Percentiles rank a stretch among this genome's conserved stretches.
Evolutionary conservation across 305 asterid genomes (phyloP).

Genomic region (Solanum hybrid): DNA sequence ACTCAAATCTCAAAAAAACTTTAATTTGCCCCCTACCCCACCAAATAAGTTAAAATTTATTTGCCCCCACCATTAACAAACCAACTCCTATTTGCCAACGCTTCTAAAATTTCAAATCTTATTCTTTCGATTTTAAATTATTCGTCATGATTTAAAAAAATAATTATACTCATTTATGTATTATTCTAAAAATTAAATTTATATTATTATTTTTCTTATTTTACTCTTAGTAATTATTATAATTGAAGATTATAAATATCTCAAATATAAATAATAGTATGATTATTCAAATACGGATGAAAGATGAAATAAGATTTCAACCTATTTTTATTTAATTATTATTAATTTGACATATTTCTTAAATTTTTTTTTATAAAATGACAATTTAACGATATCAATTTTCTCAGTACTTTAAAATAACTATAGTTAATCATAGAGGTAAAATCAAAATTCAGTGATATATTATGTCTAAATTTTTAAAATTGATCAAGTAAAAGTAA

Average conservation of each 20-base stretch:
- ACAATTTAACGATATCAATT: no score
- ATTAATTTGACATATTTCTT: no score
- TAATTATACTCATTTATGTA: background rate
- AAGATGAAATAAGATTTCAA: background rate
- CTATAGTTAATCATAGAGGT: no score
- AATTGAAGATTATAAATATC: background rate
- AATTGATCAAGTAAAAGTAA: background rate
- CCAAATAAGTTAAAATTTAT: background rate
- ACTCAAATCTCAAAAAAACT: background rate
- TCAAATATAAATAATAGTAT: background rate
- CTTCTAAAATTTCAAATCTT: background rate
- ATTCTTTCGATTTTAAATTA: background rate
- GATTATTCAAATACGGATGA: background rate
- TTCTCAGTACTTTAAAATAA: no score
- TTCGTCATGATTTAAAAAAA: fast-evolving
- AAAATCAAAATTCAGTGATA: background rate
- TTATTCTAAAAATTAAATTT: no score
- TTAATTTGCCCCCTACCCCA: background rate
- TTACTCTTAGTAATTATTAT: background rate
- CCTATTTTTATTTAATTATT: no score
- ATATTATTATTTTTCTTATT: background rate
- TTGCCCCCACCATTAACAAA: background rate
- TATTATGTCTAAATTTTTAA: background rate
- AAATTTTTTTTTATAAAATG: no score
- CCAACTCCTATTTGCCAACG: background rate